Evolutionary conservation across 768 basidiomycete genomes (phyloP).

Genomic region (Boletus coccyginus): DNA sequence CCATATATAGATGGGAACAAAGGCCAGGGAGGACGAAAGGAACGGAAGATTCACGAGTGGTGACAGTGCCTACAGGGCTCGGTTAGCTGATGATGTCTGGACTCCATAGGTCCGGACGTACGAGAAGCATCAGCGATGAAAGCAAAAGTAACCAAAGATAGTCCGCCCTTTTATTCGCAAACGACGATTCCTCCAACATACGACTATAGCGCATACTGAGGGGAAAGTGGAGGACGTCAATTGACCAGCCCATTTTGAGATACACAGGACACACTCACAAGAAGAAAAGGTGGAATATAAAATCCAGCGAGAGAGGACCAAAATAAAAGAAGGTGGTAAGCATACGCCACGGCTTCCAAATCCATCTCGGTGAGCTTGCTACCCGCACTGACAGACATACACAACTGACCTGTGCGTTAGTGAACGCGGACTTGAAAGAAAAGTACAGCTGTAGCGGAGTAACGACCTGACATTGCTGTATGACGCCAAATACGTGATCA

Average conservation of each 20-base stretch:
- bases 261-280: constrained; percentile 61
- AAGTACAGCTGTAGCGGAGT: constrained; percentile 92
- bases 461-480: constrained; percentile 87
- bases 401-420: constrained; percentile 62
- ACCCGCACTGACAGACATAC: background rate
- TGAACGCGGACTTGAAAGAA: constrained; percentile 81
- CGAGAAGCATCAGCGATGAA: constrained; percentile 83
- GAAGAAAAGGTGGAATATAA: constrained; percentile 97
- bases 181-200: constrained; percentile 96
- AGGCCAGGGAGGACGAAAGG: constrained; percentile 88
- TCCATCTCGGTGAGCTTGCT: constrained; percentile 12
- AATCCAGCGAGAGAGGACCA: constrained; percentile 88
- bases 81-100: background rate
- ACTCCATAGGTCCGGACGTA: constrained; percentile 34
- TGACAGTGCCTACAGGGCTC: constrained; percentile 57
- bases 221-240: background rate
- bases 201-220: constrained; percentile 94
- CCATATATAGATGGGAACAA: constrained; percentile 97
- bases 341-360: constrained; percentile 75
- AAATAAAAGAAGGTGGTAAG: constrained; percentile 96
- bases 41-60: constrained; percentile 91
- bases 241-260: background rate
- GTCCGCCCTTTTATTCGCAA: constrained; percentile 86
- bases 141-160: constrained; percentile 93
- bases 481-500: constrained; percentile 3